These are phyloP conservation scores for Rheum nobile DNA, from an alignment of 148 eudicot genomes.

Conservation along the genomic window DNA sequence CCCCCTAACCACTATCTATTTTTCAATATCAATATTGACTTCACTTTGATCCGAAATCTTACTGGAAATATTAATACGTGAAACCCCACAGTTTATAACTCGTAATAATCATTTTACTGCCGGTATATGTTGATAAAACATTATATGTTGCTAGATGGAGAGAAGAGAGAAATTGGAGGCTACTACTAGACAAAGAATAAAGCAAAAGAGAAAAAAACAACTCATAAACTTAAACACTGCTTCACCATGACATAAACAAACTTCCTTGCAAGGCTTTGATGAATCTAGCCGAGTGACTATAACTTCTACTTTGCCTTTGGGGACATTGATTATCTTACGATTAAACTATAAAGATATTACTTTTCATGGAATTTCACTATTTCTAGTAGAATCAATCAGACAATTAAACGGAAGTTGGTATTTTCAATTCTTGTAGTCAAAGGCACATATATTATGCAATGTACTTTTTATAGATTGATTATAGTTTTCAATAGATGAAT, in stretches of 20 bases:
- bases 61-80: neutral
- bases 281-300: neutral
- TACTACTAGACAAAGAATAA: neutral
- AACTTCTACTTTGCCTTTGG: neutral
- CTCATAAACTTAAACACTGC: neutral
- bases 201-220: neutral
- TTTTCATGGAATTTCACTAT: neutral
- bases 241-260: too few relatives aligned
- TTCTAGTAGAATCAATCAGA: neutral
- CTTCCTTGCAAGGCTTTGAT: neutral
- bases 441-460: neutral
- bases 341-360: neutral
- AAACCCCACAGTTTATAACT: neutral
- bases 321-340: too few relatives aligned
- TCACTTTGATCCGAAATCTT: neutral
- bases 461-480: neutral
- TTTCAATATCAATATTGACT: neutral
- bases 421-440: neutral
- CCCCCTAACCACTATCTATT: neutral
- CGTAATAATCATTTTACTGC: neutral
- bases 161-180: neutral
- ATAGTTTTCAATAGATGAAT: too few relatives aligned
- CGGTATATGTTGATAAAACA: neutral
- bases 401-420: neutral
- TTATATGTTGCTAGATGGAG: neutral